Evolutionary conservation across 192 early-diverging fungal genomes (phyloP).

Genomic region (Coemansia sp.): DNA sequence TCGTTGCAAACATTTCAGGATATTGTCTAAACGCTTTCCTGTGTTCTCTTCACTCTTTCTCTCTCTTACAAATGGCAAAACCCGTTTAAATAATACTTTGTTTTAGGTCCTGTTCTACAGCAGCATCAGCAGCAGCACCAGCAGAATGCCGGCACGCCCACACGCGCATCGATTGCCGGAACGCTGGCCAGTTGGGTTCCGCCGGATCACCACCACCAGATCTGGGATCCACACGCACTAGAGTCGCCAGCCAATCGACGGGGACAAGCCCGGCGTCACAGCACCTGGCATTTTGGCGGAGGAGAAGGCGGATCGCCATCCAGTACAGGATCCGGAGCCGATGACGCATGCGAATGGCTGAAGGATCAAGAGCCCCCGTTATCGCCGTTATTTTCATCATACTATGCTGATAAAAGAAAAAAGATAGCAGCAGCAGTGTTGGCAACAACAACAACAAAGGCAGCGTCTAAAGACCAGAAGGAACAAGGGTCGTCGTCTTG

Average conservation of each 20-base stretch:
- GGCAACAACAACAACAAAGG: not conserved
- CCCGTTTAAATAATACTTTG: no score
- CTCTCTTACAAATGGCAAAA: no score
- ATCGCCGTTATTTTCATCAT: slow-evolving; percentile 41
- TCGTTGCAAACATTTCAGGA: no score
- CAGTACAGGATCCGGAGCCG: not conserved
- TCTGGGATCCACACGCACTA: not conserved
- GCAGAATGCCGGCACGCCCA: slow-evolving; percentile 4
- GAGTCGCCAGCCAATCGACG: not conserved
- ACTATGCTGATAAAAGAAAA: slow-evolving; percentile 2
- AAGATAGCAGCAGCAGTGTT: no score
- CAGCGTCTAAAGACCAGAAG: not conserved
- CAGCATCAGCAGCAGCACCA: slow-evolving; percentile 8
- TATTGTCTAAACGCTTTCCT: no score
- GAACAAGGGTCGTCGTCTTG: not conserved
- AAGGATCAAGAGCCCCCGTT: slow-evolving; percentile 40
- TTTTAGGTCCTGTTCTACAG: no score
- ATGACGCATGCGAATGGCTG: slow-evolving; percentile 37
- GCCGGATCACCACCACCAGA: slow-evolving; percentile 5
- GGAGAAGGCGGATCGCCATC: not conserved
- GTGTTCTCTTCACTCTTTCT: no score
- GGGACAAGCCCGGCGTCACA: slow-evolving; percentile 1
- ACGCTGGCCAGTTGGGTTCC: slow-evolving; percentile 18
- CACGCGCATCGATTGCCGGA: slow-evolving; percentile 28
- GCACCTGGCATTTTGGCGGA: not conserved